Evolutionary conservation across 129 eudicot genomes (phyloP), one percentile per base, ranked within the genome.

Genomic region (Solidago caesia): DNA sequence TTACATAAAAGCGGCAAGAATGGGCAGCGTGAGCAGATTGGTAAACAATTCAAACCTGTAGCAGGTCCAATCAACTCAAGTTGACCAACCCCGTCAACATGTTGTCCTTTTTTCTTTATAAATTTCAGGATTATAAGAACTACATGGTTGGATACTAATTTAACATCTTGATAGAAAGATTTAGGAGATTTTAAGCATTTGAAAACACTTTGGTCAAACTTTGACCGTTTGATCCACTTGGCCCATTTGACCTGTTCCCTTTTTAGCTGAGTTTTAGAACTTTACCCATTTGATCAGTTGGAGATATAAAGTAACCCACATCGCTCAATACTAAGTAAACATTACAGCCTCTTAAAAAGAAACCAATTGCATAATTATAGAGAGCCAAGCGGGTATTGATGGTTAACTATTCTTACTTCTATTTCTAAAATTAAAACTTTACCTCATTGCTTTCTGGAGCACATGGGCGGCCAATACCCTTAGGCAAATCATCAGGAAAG

Each of bases 361-460:
- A 70, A 41, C 68, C 27, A 57, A 9, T 76, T 65, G 68, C 7
- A 42, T 21, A 21, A 21, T 21, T 21, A 21, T 21, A 21, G 21
- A 21, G 0, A 21, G 21, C 21, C 21, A 21, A 21, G 21, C 21
- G 21, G 21, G 21, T 0, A 21, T 21, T 33, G 39, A 33, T 33
- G 39, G 39, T 33, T 3, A 33, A 0, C 39, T 33, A 33, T 2
- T 9, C 56, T n/a, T 51, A 51, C 56, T 51, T 51, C 11, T 51
- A 51, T 4, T 51, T 51, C 56, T 51, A 51, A 64, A 12, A 48
- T n/a, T n/a, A 65, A 56, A 51, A 27, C 8, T 27, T 85, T 61
- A 91, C 99, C 99, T 94, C 99, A 68, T 81, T 85, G 86, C 82
- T 85, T 79, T 91, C 97, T 29, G 93, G 89, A 71, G 96, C 89